These are phyloP conservation scores for Helianthus annuus DNA, from an alignment of 129 eudicot genomes.

Conservation along the genomic window HanXRQr2.0-SUNRISE NC_035435.2:9164168-9164667, in stretches of 20 bases:
- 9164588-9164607: neutral
- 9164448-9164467: constrained; percentile 1
- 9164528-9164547: constrained; percentile 1
- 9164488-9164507: constrained; percentile 28
- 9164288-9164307: too few species aligned
- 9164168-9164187: too few species aligned
- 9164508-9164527: constrained; percentile 10
- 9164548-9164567: neutral
- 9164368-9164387: constrained; percentile 22
- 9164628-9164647: constrained; percentile 22
- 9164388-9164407: constrained; percentile 22
- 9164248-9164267: too few species aligned
- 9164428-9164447: constrained; percentile 26
- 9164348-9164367: constrained; percentile 26
- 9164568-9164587: neutral
- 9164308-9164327: too few species aligned
- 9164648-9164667: constrained; percentile 12
- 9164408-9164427: constrained; percentile 15
- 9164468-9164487: constrained; percentile 31
- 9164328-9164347: constrained; percentile 29
- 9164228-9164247: too few species aligned
- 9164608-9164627: constrained; percentile 20
- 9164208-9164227: too few species aligned
- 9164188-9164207: too few species aligned
- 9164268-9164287: too few species aligned